Percentiles rank a stretch among this genome's conserved stretches.
These are phyloP conservation scores for Apiospora arundinis DNA, from an alignment of 2,329 filamentous ascomycete species.

Conservation along the genomic window DNA sequence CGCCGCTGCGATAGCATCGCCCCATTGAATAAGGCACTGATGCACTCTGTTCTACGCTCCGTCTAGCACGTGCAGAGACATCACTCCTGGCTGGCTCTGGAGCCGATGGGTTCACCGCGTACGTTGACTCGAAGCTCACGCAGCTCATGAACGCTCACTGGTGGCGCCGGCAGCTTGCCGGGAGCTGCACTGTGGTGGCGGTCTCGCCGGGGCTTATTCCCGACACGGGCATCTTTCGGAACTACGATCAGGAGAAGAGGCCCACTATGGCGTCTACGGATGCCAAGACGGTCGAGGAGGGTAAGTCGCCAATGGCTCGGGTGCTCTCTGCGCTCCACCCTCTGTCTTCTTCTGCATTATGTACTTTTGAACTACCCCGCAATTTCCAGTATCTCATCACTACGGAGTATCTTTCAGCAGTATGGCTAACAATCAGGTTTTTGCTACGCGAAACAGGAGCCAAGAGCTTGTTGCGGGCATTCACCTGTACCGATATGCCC, in stretches of 20 bases:
- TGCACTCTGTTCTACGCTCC: not conserved
- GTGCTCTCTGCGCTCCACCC: no score
- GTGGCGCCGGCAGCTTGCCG: conserved; percentile 60
- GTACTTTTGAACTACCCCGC: no score
- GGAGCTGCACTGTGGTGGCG: conserved; percentile 53
- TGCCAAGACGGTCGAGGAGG: conserved; percentile 55
- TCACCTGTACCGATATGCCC: conserved; percentile 53
- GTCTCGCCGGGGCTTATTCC: conserved; percentile 61
- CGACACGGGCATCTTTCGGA: conserved; percentile 49
- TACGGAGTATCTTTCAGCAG: not conserved
- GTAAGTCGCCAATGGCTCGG: conserved; percentile 36
- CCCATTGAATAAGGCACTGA: not conserved
- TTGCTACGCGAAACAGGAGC: conserved; percentile 45
- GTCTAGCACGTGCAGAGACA: conserved; percentile 22
- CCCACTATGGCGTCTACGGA: conserved; percentile 46
- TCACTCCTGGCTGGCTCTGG: conserved; percentile 45
- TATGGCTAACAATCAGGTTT: not conserved
- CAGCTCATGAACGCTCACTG: conserved; percentile 59
- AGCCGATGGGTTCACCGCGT: conserved; percentile 38
- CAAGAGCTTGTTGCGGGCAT: conserved; percentile 50
- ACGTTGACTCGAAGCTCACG: conserved; percentile 55
- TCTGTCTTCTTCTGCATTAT: not conserved
- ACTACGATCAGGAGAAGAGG: conserved; percentile 33
- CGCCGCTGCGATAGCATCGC: not conserved
- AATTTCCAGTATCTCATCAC: not conserved